Base-by-base conservation (phyloP, 768 basidiomycete species). In the Mrakia blollopis region DNA sequence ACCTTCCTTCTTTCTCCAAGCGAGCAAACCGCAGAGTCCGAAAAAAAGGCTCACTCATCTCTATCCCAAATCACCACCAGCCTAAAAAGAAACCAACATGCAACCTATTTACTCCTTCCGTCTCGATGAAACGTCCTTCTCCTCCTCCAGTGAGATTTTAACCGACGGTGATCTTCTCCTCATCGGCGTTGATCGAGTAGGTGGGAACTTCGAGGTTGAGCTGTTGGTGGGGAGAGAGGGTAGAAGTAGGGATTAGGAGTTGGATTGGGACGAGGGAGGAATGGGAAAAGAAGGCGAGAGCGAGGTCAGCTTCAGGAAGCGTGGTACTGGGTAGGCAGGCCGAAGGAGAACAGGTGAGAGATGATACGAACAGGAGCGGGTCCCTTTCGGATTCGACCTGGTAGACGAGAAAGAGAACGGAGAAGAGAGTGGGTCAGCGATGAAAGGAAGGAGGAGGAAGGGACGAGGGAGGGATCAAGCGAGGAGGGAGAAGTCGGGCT, bases 141-240 rank as follows among this genome's bases (percentile, higher is more conserved):
- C 47, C 18, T 50, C 70, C 41, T 32, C 28, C 70, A 37, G 1
- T 28, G 70, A 14, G 37, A 21, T 60, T 47, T 77, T 77, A 77
- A 77, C 76, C 76, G 71, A 77, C 67, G 76, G 70, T 77, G 72
- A 77, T 73, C 41, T 39, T 57, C 28, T 63, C 76, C 7, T 47
- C 71, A 35, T 72, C 76, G 21, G 62, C 94, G 81, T 89, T 91
- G 88, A 97, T 90, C 80, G 91, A 90, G 83, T 97, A 90, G 73
- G 87, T 87, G 78, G 95, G 95, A 77, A 99, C 88, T 84, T 98
- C 96, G 79, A 98, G 88, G 86, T 99, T 99, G 81, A 95, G 89
- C 91, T 93, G 74, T 21, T 41, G n/a, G 47, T 50, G 8, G 78
- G 78, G 44, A 77, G 65, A 73, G 47, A 74, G 67, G 68, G 73